Conservation (phyloP, 371 early-diverging fungal species). For the Nematocida minor region DNA sequence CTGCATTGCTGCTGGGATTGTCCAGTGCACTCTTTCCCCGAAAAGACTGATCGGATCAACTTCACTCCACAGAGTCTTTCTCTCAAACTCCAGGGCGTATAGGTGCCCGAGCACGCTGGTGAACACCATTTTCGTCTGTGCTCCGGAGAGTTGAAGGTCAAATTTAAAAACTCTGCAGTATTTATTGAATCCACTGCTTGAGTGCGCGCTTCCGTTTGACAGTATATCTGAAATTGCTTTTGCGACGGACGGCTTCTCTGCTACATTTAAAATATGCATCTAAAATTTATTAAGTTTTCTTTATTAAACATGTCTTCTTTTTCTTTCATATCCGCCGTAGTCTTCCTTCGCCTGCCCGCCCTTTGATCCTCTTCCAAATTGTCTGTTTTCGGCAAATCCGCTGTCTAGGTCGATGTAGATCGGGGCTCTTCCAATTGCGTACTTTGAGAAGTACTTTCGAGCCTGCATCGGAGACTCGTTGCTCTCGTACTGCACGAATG, state of each 20-base stretch:
- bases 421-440: conserved; percentile 79
- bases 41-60: conserved; percentile 60
- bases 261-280: conserved; percentile 69
- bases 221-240: conserved; percentile 77
- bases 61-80: conserved; percentile 56
- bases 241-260: conserved; percentile 93
- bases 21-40: conserved; percentile 63
- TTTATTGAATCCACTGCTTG: conserved; percentile 48
- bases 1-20: conserved; percentile 69
- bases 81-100: conserved; percentile 57
- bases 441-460: conserved; percentile 66
- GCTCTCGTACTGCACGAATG: conserved; percentile 68
- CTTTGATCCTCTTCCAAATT: conserved; percentile 83
- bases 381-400: conserved; percentile 84
- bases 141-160: conserved; percentile 14
- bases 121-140: conserved; percentile 58
- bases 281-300: conserved; percentile 16
- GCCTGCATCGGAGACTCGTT: background rate
- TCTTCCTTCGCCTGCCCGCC: conserved; percentile 93
- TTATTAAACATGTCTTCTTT: conserved; percentile 14
- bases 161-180: conserved; percentile 61
- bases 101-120: conserved; percentile 66
- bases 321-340: conserved; percentile 71
- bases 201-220: conserved; percentile 58
- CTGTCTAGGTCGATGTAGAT: conserved; percentile 90